A percentile compares a stretch with the other conserved stretches of the same genome.
Conservation (phyloP, 441 rosid genomes). For the Raphanus hybrid region DNA sequence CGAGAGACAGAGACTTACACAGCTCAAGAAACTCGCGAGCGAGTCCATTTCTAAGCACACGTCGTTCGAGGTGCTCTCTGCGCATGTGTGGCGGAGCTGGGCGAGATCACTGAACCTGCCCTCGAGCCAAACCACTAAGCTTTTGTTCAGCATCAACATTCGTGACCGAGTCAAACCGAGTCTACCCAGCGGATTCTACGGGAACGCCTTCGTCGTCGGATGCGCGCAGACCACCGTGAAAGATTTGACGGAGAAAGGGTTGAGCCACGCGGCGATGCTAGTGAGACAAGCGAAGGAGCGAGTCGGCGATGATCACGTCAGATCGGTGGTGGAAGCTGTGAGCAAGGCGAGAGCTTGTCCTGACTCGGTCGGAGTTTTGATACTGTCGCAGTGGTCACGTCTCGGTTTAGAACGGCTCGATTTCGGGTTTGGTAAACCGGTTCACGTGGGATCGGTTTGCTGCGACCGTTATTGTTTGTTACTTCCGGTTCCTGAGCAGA, state of each 20-base stretch:
- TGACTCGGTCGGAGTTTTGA: constrained; percentile 74
- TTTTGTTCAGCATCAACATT: constrained; percentile 69
- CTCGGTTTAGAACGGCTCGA: constrained; percentile 76
- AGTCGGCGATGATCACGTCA: constrained; percentile 60
- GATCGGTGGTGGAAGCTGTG: constrained; percentile 65
- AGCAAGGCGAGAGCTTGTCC: constrained; percentile 58
- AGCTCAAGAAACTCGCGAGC: constrained; percentile 56
- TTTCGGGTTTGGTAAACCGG: constrained; percentile 75
- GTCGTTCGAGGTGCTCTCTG: constrained; percentile 74
- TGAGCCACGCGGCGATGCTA: constrained; percentile 60
- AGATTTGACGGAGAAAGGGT: constrained; percentile 59
- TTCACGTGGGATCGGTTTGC: constrained; percentile 68
- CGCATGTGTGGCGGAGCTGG: constrained; percentile 92
- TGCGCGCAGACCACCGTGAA: constrained; percentile 64
- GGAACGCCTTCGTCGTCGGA: constrained; percentile 80
- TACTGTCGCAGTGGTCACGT: constrained; percentile 83
- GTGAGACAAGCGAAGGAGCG: constrained; percentile 70
- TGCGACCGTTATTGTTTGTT: constrained; percentile 73
- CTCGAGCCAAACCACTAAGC: constrained; percentile 64
- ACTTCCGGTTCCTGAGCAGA: constrained; percentile 56
- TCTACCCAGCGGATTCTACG: constrained; percentile 76
- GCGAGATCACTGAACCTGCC: constrained; percentile 66
- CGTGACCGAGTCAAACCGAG: constrained; percentile 73
- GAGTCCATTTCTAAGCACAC: constrained; percentile 48
- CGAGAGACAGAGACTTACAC: constrained; percentile 47